Evolutionary conservation across 139 green algal genomes (phyloP), one percentile per base, ranked within the genome.

Genomic region (Tetradesmus lagerheimii): DNA sequence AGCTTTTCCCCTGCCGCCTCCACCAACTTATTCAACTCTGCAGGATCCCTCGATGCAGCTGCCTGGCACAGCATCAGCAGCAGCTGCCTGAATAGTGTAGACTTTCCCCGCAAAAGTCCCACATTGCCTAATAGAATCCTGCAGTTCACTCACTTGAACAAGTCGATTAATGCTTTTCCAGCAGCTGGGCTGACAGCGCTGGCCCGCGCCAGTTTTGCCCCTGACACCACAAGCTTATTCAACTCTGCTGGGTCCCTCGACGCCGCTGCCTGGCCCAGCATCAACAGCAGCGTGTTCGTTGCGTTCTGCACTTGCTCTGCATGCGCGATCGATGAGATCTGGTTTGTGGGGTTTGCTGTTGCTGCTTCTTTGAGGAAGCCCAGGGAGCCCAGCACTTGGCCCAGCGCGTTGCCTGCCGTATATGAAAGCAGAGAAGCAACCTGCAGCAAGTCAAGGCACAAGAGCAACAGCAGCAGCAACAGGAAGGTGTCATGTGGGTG

Each of bases 401-500:
- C 47, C 5, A 75, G 14, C 6, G 50, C 31, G 6, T 43, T 37
- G 45, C n/a, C 50, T n/a, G 50, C 80, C 16, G 80, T 62, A 50
- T 86, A 86, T 4, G 80, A 25, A 1, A 86, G 80, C 80, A 86
- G 80, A 0, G 31, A 47, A 1, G 80, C 80, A n/a, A 86, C 50
- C 45, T 86, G 45, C 50, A 86, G n/a, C 57, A 71, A 4, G 23
- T 9, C 8, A 4, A 31, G 57, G 12, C 20, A 25, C 50, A 64
- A 2, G 12, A 71, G 57, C 57, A 71, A 23, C 57, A 71, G 57
- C 57, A 71, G 57, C 57, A 71, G 23, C 57, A 71, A 6, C 20
- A 31, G 16, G 2, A 20, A 25, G n/a, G n/a, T n/a, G n/a, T n/a
- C n/a, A n/a, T n/a, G n/a, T n/a, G n/a, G n/a, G n/a, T n/a, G n/a